Percentiles rank a stretch among this genome's conserved stretches.
Evolutionary conservation across 306 rosid genomes (phyloP).

Genomic region (Prunus mira): DNA sequence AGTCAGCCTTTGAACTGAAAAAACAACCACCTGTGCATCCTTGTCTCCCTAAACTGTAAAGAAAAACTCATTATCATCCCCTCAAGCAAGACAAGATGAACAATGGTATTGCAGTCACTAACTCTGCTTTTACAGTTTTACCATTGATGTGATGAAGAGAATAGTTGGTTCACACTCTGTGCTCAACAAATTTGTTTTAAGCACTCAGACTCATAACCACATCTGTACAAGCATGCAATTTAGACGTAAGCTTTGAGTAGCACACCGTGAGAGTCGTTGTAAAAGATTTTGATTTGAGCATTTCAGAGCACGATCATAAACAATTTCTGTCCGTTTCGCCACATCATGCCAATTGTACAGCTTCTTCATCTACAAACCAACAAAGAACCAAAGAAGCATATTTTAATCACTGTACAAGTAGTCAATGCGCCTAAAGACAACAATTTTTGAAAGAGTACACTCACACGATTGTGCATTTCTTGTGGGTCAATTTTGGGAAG

Average conservation of each 20-base stretch:
- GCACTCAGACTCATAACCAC: neutral
- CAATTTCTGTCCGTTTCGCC: slow-evolving; percentile 81
- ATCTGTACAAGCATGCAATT: slow-evolving; percentile 1
- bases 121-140: neutral
- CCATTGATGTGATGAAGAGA: neutral
- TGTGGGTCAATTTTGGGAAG: slow-evolving; percentile 80
- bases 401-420: slow-evolving; percentile 18
- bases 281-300: slow-evolving; percentile 68
- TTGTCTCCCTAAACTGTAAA: neutral
- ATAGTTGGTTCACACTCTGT: neutral
- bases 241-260: slow-evolving; percentile 14
- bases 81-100: neutral
- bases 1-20: neutral
- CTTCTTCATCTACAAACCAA: slow-evolving; percentile 51
- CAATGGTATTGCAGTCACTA: neutral
- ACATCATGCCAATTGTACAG: slow-evolving; percentile 94
- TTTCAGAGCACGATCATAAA: slow-evolving; percentile 72
- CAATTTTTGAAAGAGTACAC: slow-evolving; percentile 24
- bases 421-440: slow-evolving; percentile 13
- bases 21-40: neutral
- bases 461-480: slow-evolving; percentile 81
- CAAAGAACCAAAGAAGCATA: slow-evolving; percentile 4
- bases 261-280: slow-evolving; percentile 68
- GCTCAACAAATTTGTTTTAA: neutral
- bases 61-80: neutral